Evolutionary conservation across 306 rosid genomes (phyloP).

Genomic region (Macrotyloma uniflorum): DNA sequence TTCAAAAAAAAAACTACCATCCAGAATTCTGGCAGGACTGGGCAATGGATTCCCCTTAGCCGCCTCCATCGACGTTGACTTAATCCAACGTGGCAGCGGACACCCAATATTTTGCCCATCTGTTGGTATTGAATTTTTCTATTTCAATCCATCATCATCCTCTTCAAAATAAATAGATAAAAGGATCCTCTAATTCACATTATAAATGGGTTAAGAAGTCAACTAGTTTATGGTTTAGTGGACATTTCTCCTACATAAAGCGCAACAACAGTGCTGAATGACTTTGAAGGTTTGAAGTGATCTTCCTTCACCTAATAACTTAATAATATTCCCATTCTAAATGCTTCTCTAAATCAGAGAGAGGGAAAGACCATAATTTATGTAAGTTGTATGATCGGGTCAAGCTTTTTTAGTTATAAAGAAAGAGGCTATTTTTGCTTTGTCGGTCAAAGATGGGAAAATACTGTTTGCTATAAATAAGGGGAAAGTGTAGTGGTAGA

Average conservation of each 20-base stretch:
- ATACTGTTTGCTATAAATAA: background rate
- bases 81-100: too few relatives aligned
- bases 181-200: background rate
- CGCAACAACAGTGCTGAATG: background rate
- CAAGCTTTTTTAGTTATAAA: background rate
- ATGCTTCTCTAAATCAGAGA: background rate
- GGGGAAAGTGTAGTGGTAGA: conserved; percentile 1
- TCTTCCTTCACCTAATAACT: background rate
- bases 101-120: too few relatives aligned
- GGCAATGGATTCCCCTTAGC: too few relatives aligned
- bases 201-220: background rate
- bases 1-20: too few relatives aligned
- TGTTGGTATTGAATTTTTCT: too few relatives aligned
- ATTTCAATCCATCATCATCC: too few relatives aligned
- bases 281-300: background rate
- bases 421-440: background rate
- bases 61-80: too few relatives aligned
- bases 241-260: background rate
- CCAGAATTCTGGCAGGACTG: too few relatives aligned
- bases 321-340: background rate
- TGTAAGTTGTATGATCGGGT: background rate
- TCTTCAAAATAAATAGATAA: too few relatives aligned
- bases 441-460: conserved; percentile 26
- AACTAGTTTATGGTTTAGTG: background rate
- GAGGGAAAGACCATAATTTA: too few relatives aligned